These are phyloP conservation scores for Fragilaria crotonensis DNA, from an alignment of 108 stramenopile genomes.

Conservation along the genomic window DNA sequence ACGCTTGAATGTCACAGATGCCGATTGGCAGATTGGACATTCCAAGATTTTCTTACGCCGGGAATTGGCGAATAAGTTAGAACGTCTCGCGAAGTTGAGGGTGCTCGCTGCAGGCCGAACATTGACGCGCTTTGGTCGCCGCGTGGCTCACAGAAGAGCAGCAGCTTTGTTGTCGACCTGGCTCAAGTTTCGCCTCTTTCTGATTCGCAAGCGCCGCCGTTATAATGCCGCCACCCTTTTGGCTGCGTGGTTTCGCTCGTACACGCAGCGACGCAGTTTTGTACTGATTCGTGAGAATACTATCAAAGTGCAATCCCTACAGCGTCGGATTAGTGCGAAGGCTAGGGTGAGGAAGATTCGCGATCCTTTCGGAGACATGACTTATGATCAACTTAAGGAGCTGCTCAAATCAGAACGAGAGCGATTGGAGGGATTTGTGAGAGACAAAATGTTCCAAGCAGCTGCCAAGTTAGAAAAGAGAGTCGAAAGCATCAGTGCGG, in stretches of 20 bases:
- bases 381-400: conserved; percentile 54
- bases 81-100: conserved; percentile 64
- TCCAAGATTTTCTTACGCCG: conserved; percentile 81
- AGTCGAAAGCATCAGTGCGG: conserved; percentile 22
- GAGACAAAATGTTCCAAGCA: conserved; percentile 49
- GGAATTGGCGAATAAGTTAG: conserved; percentile 77
- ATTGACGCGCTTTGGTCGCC: conserved; percentile 52
- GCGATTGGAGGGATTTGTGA: conserved; percentile 58
- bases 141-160: conserved; percentile 36
- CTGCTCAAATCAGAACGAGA: conserved; percentile 38
- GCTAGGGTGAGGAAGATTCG: conserved; percentile 32
- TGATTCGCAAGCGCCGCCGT: conserved; percentile 36
- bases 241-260: conserved; percentile 41
- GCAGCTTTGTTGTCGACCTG: conserved; percentile 48
- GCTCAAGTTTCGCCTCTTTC: conserved; percentile 50
- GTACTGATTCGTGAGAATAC: conserved; percentile 12
- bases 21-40: conserved; percentile 90
- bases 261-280: conserved; percentile 20
- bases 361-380: conserved; percentile 71
- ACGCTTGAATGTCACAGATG: conserved; percentile 67
- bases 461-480: conserved; percentile 66
- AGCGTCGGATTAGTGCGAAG: conserved; percentile 37
- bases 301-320: conserved; percentile 48
- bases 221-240: conserved; percentile 41
- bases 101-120: conserved; percentile 61